Percentiles rank a stretch among this genome's conserved stretches.
These are phyloP conservation scores for Elongisporangium anandrum DNA, from an alignment of 352 stramenopile genomes.

Conservation along the genomic window DNA sequence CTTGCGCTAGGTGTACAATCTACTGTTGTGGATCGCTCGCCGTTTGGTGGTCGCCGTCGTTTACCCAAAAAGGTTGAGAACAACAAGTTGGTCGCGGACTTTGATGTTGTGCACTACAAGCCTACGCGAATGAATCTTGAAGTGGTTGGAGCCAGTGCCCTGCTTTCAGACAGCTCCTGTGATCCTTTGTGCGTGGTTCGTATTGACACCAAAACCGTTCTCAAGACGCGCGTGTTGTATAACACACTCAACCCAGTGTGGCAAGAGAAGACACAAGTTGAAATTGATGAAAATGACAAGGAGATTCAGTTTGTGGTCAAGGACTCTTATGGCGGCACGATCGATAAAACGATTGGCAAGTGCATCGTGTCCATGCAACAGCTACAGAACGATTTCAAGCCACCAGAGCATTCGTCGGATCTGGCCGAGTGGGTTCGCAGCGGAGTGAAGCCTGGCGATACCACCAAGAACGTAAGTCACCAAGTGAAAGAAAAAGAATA, in stretches of 20 bases:
- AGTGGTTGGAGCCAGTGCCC: conserved; percentile 61
- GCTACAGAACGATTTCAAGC: conserved; percentile 73
- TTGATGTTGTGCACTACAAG: conserved; percentile 60
- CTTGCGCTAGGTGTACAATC: conserved; percentile 74
- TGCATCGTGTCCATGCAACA: conserved; percentile 67
- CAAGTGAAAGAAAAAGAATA: conserved; percentile 77
- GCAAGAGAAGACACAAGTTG: conserved; percentile 69
- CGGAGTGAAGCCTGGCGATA: conserved; percentile 67
- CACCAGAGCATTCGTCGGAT: conserved; percentile 65
- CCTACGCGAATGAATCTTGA: conserved; percentile 56
- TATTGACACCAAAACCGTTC: conserved; percentile 58
- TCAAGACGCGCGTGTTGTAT: conserved; percentile 78
- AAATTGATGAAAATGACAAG: conserved; percentile 41
- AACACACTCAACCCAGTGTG: conserved; percentile 82
- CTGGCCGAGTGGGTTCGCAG: conserved; percentile 80
- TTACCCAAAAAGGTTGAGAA: conserved; percentile 67
- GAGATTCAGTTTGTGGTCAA: conserved; percentile 80
- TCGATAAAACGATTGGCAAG: conserved; percentile 80
- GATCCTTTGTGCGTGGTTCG: conserved; percentile 75
- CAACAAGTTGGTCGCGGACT: conserved; percentile 56
- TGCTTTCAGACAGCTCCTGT: conserved; percentile 73
- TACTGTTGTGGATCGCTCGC: conserved; percentile 74
- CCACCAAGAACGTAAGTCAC: conserved; percentile 81
- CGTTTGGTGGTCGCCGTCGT: conserved; percentile 70
- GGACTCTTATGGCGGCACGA: conserved; percentile 74